Evolutionary conservation across 768 basidiomycete species (phyloP), one percentile per base, ranked within the genome.

Genomic region (Chalciporus chontae): DNA sequence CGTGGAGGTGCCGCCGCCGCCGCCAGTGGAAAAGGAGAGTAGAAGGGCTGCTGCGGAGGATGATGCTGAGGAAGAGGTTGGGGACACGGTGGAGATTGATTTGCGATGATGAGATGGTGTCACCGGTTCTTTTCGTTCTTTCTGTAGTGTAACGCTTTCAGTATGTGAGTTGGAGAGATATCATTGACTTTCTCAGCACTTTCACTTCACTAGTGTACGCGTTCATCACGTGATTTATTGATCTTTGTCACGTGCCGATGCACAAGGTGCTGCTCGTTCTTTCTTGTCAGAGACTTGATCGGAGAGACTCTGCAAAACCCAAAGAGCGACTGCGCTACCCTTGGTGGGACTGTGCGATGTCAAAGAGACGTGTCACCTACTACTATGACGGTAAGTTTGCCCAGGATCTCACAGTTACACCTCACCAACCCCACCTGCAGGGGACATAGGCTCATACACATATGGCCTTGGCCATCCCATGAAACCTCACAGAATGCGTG

Each of bases 401-500:
- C 1, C 14, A 31, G 46, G 1, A 40, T 21, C 34, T 34, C n/a
- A 14, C 36, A 0, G 29, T n/a, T n/a, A 13, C 18, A 34, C 50
- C 29, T 46, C 23, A 50, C 36, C 47, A 10, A 52, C 41, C 29
- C 43, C 9, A 39, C 21, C 17, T 23, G 43, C 51, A 91, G 88
- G 74, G 45, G 87, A 91, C 56, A 79, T 89, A 24, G 83, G 84
- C 19, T 71, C 79, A 27, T 85, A 87, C 63, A 87, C 88, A 1
- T 95, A 92, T 64, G 92, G 91, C 32, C 73, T 87, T 45, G 87
- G 87, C 3, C 94, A 96, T 58, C 88, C 88, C 41, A 96, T 97
- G 92, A 96, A 97, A 69, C 95, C 95, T 0, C 92, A 95, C 64
- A 77, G 95, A 32, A 95, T 98, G 73, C 80, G 87, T 45, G 87